Conservation (phyloP, 495 filamentous ascomycete species). For the Aeminium ludgeri region DNA sequence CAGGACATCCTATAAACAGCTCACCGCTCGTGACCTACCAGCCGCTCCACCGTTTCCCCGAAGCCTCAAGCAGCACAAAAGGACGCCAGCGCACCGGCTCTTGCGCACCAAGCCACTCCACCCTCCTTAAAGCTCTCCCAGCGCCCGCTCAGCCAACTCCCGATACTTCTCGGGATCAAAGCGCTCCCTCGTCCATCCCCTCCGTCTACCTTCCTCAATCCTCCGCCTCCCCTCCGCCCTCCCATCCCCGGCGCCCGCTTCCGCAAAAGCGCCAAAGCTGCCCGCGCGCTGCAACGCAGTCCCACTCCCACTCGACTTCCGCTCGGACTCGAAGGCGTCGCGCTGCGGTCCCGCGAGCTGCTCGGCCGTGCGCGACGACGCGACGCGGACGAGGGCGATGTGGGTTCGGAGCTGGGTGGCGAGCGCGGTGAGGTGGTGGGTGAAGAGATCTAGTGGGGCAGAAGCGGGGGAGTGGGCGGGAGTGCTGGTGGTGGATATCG, state of each 20-base stretch:
- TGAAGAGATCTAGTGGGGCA: background rate
- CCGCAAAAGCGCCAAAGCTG: slow-evolving; percentile 7
- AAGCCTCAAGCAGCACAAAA: no score
- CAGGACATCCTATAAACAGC: no score
- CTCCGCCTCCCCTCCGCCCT: slow-evolving; percentile 1
- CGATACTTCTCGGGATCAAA: slow-evolving; percentile 12
- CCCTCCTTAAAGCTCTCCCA: slow-evolving; percentile 11
- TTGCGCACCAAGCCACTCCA: background rate
- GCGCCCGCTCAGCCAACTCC: slow-evolving; percentile 6
- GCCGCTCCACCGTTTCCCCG: no score
- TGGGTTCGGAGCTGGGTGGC: slow-evolving; percentile 7
- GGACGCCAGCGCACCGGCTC: no score
- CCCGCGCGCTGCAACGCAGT: background rate
- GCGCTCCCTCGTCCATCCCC: slow-evolving; percentile 10
- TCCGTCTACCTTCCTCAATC: slow-evolving; percentile 6
- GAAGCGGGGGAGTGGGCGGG: background rate
- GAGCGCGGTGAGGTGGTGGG: slow-evolving; percentile 4
- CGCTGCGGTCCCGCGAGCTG: background rate
- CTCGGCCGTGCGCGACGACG: slow-evolving; percentile 1
- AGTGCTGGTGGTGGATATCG: background rate
- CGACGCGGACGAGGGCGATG: slow-evolving; percentile 2
- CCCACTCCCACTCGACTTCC: background rate
- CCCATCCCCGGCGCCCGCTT: background rate
- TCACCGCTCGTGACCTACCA: no score
- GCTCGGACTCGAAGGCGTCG: background rate